These are phyloP conservation scores for Lentinula detonsa DNA, from an alignment of 768 basidiomycete species.

Conservation along the genomic window DNA sequence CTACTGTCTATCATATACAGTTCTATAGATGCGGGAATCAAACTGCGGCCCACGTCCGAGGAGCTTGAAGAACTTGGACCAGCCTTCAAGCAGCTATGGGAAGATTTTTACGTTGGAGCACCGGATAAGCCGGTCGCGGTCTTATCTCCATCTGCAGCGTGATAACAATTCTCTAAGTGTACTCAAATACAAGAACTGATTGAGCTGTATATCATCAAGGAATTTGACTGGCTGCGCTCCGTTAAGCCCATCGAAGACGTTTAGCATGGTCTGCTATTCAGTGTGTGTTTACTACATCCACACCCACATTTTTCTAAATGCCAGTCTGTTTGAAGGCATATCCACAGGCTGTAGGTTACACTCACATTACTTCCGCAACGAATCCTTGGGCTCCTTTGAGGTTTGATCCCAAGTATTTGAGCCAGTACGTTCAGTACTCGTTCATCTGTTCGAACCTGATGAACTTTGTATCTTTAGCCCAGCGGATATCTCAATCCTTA, in stretches of 20 bases:
- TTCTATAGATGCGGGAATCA: slow-evolving; percentile 30
- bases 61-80: slow-evolving; percentile 31
- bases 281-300: not conserved
- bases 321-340: not conserved
- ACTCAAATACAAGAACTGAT: not conserved
- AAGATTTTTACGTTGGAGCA: slow-evolving; percentile 23
- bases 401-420: not conserved
- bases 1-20: slow-evolving; percentile 11
- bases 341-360: not conserved
- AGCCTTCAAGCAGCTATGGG: slow-evolving; percentile 27
- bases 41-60: slow-evolving; percentile 29
- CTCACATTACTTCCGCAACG: not conserved
- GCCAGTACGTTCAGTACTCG: not conserved
- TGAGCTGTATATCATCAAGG: not conserved
- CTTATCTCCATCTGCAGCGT: slow-evolving; percentile 22
- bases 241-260: not conserved
- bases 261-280: not conserved
- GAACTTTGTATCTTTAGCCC: not conserved
- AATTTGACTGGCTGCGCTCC: not conserved
- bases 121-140: slow-evolving; percentile 33
- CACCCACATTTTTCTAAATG: not conserved
- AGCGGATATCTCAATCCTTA: slow-evolving; percentile 18
- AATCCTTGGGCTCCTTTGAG: not conserved
- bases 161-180: not conserved
- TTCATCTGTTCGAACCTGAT: not conserved